Percentiles rank a stretch among this genome's conserved stretches.
Evolutionary conservation across 768 basidiomycete species (phyloP).

Genomic region (Hericium alpestre): DNA sequence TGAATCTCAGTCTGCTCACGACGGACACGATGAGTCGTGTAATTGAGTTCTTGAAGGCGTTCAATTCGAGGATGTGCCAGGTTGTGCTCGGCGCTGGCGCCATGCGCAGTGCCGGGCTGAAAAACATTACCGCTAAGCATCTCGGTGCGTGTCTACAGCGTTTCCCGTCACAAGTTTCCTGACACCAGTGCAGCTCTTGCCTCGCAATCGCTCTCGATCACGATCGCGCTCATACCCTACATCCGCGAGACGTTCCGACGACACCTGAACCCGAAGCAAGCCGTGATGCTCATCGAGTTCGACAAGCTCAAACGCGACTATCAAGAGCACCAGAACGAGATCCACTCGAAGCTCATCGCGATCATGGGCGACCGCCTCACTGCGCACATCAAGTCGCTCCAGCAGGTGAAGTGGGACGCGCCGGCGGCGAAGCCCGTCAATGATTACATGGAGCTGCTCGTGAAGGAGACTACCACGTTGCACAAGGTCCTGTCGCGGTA

Average conservation of each 20-base stretch:
- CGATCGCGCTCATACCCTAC: slow-evolving; percentile 90
- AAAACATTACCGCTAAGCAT: slow-evolving; percentile 98
- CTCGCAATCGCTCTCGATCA: slow-evolving; percentile 89
- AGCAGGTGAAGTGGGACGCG: slow-evolving; percentile 69
- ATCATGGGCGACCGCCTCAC: slow-evolving; percentile 95
- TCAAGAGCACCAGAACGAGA: slow-evolving; percentile 99
- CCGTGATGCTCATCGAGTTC: slow-evolving; percentile 94
- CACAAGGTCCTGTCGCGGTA: slow-evolving; percentile 95
- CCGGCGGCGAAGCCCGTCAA: slow-evolving; percentile 56
- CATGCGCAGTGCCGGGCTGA: slow-evolving; percentile 96
- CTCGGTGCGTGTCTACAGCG: slow-evolving; percentile 44
- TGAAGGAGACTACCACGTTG: slow-evolving; percentile 90
- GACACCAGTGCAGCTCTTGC: slow-evolving; percentile 59
- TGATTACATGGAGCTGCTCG: slow-evolving; percentile 85
- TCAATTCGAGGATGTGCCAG: slow-evolving; percentile 96
- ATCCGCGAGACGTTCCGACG: slow-evolving; percentile 90
- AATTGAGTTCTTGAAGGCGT: slow-evolving; percentile 93
- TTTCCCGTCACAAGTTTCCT: background rate
- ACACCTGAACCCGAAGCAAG: slow-evolving; percentile 88
- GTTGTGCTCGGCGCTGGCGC: slow-evolving; percentile 97
- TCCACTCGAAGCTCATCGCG: slow-evolving; percentile 91
- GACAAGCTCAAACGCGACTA: slow-evolving; percentile 98
- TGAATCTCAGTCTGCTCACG: slow-evolving; percentile 81
- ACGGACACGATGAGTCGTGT: slow-evolving; percentile 92
- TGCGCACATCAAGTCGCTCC: slow-evolving; percentile 75